phyloP scores from a whole-genome alignment of 129 eudicot species.

The Artemisia argyi region DNA sequence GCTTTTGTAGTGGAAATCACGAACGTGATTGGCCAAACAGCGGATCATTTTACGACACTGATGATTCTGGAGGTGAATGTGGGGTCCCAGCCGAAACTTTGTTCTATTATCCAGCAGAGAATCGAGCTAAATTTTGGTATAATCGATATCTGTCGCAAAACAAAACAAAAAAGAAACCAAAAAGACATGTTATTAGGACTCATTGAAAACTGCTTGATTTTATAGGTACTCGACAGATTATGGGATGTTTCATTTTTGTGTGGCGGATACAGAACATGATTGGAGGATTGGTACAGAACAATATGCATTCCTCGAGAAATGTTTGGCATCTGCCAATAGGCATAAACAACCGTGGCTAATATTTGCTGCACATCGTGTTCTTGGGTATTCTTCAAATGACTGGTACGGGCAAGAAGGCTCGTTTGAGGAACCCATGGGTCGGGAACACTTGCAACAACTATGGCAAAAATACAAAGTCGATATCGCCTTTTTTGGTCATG shows the following conservation, averaged over 20 bases:
- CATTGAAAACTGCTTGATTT: neutral
- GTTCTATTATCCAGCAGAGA: slow-evolving; percentile 83
- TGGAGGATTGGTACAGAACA: slow-evolving; percentile 92
- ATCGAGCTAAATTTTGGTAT: slow-evolving; percentile 88
- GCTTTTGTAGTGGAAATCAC: slow-evolving; percentile 73
- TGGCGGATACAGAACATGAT: slow-evolving; percentile 92
- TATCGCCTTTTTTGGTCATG: slow-evolving; percentile 79
- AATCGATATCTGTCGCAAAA: neutral
- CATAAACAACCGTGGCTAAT: slow-evolving; percentile 88
- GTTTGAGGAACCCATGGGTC: slow-evolving; percentile 91
- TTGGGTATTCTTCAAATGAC: slow-evolving; percentile 69
- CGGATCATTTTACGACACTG: slow-evolving; percentile 67
- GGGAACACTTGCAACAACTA: slow-evolving; percentile 72
- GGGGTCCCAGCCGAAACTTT: slow-evolving; percentile 87
- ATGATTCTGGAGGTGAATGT: slow-evolving; percentile 96
- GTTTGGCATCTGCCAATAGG: slow-evolving; percentile 73
- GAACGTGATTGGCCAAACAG: slow-evolving; percentile 84
- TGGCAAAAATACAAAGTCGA: slow-evolving; percentile 94
- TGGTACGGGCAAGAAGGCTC: slow-evolving; percentile 69
- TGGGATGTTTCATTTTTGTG: slow-evolving; percentile 90
- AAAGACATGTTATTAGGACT: too few relatives aligned
- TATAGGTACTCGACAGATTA: slow-evolving; percentile 80
- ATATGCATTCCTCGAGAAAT: slow-evolving; percentile 64
- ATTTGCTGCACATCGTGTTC: slow-evolving; percentile 77
- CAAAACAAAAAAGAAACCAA: neutral